phyloP scores from a whole-genome alignment of 2,329 filamentous ascomycete species.

The Pseudocercospora vitis region DNA sequence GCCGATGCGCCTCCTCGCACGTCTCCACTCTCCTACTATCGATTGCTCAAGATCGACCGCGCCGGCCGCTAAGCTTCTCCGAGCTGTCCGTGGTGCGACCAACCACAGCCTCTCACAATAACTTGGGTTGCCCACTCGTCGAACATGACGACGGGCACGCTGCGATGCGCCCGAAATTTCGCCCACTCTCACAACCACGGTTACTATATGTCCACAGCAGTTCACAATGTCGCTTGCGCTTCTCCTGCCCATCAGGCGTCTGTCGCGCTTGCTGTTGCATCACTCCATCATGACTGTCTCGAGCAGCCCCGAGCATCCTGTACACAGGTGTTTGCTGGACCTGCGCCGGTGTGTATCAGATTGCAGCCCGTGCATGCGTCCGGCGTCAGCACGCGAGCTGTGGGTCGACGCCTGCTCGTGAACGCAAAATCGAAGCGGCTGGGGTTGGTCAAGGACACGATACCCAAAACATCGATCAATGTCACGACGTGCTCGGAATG shows the following conservation, averaged over 20 bases:
- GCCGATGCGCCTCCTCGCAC: not conserved
- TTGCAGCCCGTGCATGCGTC: constrained; percentile 1
- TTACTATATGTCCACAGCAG: not conserved
- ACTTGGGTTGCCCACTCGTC: constrained; percentile 6
- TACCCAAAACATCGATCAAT: not conserved
- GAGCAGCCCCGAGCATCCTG: not conserved
- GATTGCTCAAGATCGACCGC: constrained; percentile 12
- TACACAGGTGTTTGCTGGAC: not conserved
- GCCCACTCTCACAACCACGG: not conserved
- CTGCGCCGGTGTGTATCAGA: not conserved
- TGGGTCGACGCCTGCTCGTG: constrained; percentile 8
- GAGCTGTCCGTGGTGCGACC: constrained; percentile 12
- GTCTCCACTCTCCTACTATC: constrained; percentile 15
- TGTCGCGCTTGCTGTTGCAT: not conserved
- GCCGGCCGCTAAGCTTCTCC: constrained; percentile 16
- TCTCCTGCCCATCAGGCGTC: not conserved
- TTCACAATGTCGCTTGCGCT: constrained; percentile 2
- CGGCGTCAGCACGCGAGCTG: constrained; percentile 6
- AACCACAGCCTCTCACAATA: constrained; percentile 3
- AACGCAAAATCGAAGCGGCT: not conserved
- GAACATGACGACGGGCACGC: constrained; percentile 20
- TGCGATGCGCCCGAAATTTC: constrained; percentile 21
- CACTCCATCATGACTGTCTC: not conserved
- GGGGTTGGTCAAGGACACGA: not conserved
- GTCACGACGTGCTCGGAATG: not conserved